Evolutionary conservation across 176 grass and related monocot species (phyloP).

Genomic region (Eragrostis curvula): DNA sequence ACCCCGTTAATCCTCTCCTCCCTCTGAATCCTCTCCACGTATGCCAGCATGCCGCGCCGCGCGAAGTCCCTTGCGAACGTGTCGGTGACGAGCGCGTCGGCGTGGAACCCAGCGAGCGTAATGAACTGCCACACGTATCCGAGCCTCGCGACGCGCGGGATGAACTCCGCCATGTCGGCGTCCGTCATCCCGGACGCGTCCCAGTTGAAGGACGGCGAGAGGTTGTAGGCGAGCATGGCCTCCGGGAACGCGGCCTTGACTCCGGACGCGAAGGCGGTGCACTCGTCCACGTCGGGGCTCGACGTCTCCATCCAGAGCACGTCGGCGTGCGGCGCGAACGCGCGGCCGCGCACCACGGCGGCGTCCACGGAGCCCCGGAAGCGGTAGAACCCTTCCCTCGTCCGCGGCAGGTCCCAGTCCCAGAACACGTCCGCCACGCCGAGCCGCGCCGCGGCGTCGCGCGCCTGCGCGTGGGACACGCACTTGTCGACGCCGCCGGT

Average conservation of each 20-base stretch:
- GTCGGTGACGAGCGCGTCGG: conserved; percentile 84
- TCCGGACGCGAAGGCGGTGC: conserved; percentile 72
- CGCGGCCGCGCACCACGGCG: conserved; percentile 69
- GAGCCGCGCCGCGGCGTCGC: conserved; percentile 63
- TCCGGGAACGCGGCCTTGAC: conserved; percentile 57
- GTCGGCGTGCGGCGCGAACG: conserved; percentile 80
- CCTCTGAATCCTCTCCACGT: conserved; percentile 96
- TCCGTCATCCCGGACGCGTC: conserved; percentile 93
- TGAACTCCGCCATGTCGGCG: conserved; percentile 71
- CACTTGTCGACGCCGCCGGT: conserved; percentile 58
- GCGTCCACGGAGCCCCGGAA: conserved; percentile 80
- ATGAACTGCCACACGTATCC: conserved; percentile 97
- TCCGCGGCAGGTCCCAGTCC: conserved; percentile 93
- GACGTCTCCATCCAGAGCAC: conserved; percentile 98
- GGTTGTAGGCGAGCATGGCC: conserved; percentile 93
- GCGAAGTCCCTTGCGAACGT: conserved; percentile 93
- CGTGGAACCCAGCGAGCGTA: conserved; percentile 93
- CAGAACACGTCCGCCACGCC: conserved; percentile 67
- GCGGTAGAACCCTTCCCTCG: conserved; percentile 90
- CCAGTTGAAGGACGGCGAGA: conserved; percentile 99
- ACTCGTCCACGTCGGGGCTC: conserved; percentile 79
- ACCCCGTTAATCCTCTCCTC: conserved; percentile 90
- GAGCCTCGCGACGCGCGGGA: conserved; percentile 68
- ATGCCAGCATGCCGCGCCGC: conserved; percentile 75
- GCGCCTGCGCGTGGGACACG: conserved; percentile 65